Base-by-base conservation (phyloP, 2,329 filamentous ascomycete species). In the Calonectria honghensis region DNA sequence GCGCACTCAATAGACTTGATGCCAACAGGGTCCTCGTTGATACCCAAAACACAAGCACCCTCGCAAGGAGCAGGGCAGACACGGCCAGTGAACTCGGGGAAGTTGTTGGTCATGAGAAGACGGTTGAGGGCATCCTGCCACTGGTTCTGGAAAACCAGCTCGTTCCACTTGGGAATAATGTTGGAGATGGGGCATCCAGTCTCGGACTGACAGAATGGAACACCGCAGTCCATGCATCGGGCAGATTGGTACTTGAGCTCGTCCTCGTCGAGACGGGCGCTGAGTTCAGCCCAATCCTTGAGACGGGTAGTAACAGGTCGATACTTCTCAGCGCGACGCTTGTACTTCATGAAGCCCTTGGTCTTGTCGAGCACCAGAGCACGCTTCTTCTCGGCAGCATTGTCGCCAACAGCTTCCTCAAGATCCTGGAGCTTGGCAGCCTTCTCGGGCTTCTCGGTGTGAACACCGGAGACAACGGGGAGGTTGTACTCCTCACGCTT, bases 1-100 rank as follows among this genome's bases (percentile, higher is more conserved):
- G 96, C 96, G 84, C 96, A 98, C 85, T 98, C 96, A 76, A 98
- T 98, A 0, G 95, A 98, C 89, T 98, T 98, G 90, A 98, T 98
- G 78, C 96, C 96, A 50, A 98, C 96, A 5, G 96, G 96, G 80
- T 98, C 96, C 84, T 98, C 96, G 82, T 97, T 98, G 87, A 98
- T 98, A 63, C 96, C 96, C 59, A 98, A 90, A 74, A 98, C 96
- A 83, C 96, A 98, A 73, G 96, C 96, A 85, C 96, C 96, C 86
- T 98, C 96, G 81, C 96, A 98, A 85, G 96, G 96, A 82, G 96
- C 96, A 73, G 96, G 96, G 86, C 96, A 98, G 73, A 98, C 96
- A 88, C 96, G 96, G 72, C 96, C 96, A 80, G 96, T 98, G 85
- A 98, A 98, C 84, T 98, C 96, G 5, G 96, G 96, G 90, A 98